A percentile compares a stretch with the other conserved stretches of the same genome.
These are phyloP conservation scores for Thymus quinquecostatus DNA, from an alignment of 257 asterid genomes.

Conservation along the genomic window DNA sequence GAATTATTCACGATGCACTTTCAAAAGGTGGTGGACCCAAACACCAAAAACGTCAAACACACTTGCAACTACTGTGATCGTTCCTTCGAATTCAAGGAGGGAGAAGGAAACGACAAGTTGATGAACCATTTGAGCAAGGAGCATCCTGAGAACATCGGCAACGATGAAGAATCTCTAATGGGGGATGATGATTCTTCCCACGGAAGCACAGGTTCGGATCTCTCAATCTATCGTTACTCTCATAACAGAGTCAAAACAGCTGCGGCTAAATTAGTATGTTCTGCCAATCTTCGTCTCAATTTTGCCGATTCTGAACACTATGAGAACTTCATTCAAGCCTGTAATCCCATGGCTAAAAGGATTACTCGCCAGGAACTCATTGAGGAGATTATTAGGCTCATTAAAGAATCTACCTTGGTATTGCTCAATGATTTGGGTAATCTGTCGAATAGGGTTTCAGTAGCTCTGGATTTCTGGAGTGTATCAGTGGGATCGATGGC, in stretches of 20 bases:
- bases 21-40: background rate
- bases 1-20: background rate
- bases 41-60: background rate
- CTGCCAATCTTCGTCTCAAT: background rate
- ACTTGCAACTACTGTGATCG: background rate
- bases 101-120: background rate
- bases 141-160: background rate
- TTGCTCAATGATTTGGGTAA: background rate
- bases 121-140: background rate
- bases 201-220: slow-evolving; percentile 11
- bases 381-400: background rate
- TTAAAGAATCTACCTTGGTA: background rate
- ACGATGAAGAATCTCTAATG: too few species aligned
- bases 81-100: background rate
- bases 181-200: background rate
- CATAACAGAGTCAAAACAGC: background rate
- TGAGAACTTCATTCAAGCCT: background rate
- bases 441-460: background rate
- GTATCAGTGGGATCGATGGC: background rate
- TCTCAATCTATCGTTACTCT: background rate
- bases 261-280: background rate
- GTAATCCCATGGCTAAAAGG: background rate
- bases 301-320: background rate
- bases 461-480: background rate
- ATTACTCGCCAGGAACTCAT: background rate